Percentiles rank a stretch among this genome's conserved stretches.
phyloP scores from a whole-genome alignment of 176 grass and related monocot species.

The Lolium multiflorum region DNA sequence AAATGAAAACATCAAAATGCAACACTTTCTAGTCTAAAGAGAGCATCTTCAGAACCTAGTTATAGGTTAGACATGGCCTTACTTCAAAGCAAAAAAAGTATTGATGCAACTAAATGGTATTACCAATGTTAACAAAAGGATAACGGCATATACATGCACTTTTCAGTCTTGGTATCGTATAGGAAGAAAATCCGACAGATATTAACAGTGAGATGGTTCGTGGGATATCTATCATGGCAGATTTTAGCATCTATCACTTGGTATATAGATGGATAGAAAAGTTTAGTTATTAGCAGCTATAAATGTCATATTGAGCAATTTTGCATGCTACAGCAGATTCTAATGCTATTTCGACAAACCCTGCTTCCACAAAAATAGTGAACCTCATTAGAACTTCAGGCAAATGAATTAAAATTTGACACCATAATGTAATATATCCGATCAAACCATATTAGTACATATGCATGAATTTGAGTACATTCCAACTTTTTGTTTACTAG shows the following conservation, averaged over 20 bases:
- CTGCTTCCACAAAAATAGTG: not conserved
- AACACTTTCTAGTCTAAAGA: not conserved
- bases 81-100: conserved; percentile 9
- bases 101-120: not conserved
- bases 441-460: conserved; percentile 36
- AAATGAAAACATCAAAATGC: conserved; percentile 9
- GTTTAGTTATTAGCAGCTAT: not conserved
- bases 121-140: conserved; percentile 19
- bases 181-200: conserved; percentile 37
- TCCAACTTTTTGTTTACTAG: not conserved
- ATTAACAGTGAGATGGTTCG: conserved; percentile 10
- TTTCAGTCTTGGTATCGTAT: conserved; percentile 17
- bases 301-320: not conserved
- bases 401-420: conserved; percentile 32
- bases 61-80: not conserved
- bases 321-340: too few species aligned
- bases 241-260: conserved; percentile 25
- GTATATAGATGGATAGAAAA: conserved; percentile 10
- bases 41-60: not conserved
- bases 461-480: not conserved
- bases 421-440: not conserved
- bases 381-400: not conserved
- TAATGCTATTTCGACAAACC: too few species aligned
- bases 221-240: not conserved
- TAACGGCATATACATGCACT: not conserved